Evolutionary conservation across 805 yeast genomes (phyloP), one percentile per base, ranked within the genome.

Genomic region (Wickerhamomyces silvicola): DNA sequence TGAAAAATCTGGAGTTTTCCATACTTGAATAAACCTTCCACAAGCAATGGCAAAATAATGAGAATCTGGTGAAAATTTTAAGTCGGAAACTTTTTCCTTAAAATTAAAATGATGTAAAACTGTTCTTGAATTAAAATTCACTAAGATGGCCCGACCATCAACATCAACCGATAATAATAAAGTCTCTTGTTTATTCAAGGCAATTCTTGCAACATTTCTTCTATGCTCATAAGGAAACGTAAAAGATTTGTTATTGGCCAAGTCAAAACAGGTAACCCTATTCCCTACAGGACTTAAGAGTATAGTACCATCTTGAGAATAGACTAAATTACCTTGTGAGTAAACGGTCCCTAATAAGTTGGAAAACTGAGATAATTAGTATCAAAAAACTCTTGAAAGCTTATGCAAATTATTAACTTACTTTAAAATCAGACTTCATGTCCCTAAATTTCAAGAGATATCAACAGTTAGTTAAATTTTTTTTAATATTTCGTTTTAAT

Each of bases 41-140:
- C 78, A 66, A 4, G 94, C 94, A 18, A 86, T 70, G 6, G 97
- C 97, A 60, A 92, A 88, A 47, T 75, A 74, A 27, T 68, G 68
- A 3, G 97, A 97, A 57, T 86, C 87, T 3, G 95, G 92, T 32
- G 95, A 78, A 57, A 92, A 92, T 48, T 80, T 74, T 17, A 90
- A 56, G 43, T 81, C 90, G 18, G 61, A 55, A 21, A 90, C 94
- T 28, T 59, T 64, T 16, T 81, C 94, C 53, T 81, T 84, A 65
- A 92, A 92, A 54, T 88, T 92, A 68, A 92, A 87, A 59, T 92
- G 94, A 54, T 92, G 95, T 39, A 92, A 62, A 10, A 87, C 97
- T 1, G 85, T 79, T 42, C 94, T 71, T 16, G 94, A 70, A 25
- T 70, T 70, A 52, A 81, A 88, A 50, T 92, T 92, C 22, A 84